A percentile compares a stretch with the other conserved stretches of the same genome.
phyloP scores from a whole-genome alignment of 2,329 filamentous ascomycete genomes.

The Colletotrichum tanaceti region DNA sequence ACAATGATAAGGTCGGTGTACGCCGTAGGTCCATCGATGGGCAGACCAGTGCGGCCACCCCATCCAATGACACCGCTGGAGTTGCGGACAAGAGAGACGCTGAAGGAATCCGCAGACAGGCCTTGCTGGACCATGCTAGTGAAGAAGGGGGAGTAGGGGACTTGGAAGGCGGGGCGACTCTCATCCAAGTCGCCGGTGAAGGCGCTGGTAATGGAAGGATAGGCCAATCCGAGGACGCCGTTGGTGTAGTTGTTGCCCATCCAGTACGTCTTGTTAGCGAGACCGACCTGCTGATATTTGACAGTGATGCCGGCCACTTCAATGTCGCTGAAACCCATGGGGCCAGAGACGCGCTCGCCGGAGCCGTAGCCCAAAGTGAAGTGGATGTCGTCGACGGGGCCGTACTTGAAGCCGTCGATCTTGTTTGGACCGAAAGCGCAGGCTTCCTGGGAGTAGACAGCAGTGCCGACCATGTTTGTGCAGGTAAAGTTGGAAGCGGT shows the following conservation, averaged over 20 bases:
- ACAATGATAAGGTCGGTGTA: slow-evolving; percentile 60
- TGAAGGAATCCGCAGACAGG: slow-evolving; percentile 58
- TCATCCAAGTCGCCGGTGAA: slow-evolving; percentile 55
- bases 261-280: slow-evolving; percentile 64
- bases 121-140: slow-evolving; percentile 61
- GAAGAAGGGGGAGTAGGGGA: slow-evolving; percentile 61
- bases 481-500: slow-evolving; percentile 56
- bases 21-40: slow-evolving; percentile 50
- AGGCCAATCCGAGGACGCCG: slow-evolving; percentile 63
- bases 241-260: slow-evolving; percentile 63
- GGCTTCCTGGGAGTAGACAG: slow-evolving; percentile 45
- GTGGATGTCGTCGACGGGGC: slow-evolving; percentile 55
- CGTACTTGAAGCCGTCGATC: slow-evolving; percentile 55
- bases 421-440: slow-evolving; percentile 57
- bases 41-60: slow-evolving; percentile 54
- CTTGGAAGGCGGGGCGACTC: slow-evolving; percentile 53
- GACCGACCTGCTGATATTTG: slow-evolving; percentile 58
- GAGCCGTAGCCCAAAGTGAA: slow-evolving; percentile 61
- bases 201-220: slow-evolving; percentile 61
- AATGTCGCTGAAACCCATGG: slow-evolving; percentile 60
- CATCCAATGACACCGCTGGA: slow-evolving; percentile 60
- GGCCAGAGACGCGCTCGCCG: slow-evolving; percentile 60
- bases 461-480: slow-evolving; percentile 50
- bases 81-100: slow-evolving; percentile 60
- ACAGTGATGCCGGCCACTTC: slow-evolving; percentile 59